A percentile compares a stretch with the other conserved stretches of the same genome.
These are phyloP conservation scores for Barnettozyma salicaria DNA, from an alignment of 805 yeast genomes.

Conservation along the genomic window DNA sequence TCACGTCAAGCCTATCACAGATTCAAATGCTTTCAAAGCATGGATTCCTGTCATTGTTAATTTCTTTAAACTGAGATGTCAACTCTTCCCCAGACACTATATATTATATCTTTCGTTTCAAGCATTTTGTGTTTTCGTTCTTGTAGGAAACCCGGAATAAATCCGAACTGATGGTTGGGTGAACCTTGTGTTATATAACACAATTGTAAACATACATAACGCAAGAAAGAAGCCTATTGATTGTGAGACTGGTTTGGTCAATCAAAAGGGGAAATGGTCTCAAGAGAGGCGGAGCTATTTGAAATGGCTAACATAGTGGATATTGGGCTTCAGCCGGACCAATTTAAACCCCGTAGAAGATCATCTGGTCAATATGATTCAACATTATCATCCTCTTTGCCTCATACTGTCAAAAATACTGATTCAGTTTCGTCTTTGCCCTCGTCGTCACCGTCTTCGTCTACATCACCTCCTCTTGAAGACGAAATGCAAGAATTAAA, in stretches of 20 bases:
- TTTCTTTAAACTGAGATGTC: background rate
- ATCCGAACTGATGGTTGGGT: no score
- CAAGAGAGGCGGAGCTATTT: conserved; percentile 28
- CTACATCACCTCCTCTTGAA: conserved; percentile 3
- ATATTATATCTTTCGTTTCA: no score
- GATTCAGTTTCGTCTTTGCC: no score
- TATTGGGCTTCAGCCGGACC: conserved; percentile 25
- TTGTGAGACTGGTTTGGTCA: background rate
- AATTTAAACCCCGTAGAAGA: conserved; percentile 12
- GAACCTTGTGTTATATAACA: no score
- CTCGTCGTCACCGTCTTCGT: background rate
- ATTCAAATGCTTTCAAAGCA: conserved; percentile 10
- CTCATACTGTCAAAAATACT: no score
- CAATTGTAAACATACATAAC: no score
- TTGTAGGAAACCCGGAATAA: no score
- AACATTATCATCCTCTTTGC: no score
- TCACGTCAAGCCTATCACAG: conserved; percentile 13
- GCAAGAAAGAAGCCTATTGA: background rate
- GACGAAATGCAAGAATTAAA: conserved; percentile 27
- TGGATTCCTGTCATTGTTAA: conserved; percentile 4
- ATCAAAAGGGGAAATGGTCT: conserved; percentile 11
- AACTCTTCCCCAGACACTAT: background rate
- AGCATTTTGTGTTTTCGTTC: no score
- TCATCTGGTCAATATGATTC: background rate
- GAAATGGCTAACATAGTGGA: conserved; percentile 30